A percentile compares a stretch with the other conserved stretches of the same genome.
phyloP scores from a whole-genome alignment of 2,329 filamentous ascomycete species.

The Phyllosticta ampelicida region DNA sequence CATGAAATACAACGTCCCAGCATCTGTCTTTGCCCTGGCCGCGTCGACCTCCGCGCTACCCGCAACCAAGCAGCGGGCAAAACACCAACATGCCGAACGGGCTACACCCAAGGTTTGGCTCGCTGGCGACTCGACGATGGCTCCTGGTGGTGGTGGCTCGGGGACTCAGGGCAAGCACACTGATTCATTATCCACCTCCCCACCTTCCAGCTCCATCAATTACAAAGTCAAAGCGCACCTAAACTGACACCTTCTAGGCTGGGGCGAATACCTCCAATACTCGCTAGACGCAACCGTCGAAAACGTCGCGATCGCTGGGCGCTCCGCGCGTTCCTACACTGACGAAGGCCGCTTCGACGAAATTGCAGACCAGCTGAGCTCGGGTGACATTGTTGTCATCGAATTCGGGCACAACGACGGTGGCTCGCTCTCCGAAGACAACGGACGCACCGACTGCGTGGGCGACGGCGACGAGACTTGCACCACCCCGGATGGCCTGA shows the following conservation, averaged over 20 bases:
- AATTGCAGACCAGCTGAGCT: slow-evolving; percentile 40
- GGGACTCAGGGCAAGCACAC: slow-evolving; percentile 15
- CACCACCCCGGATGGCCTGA: slow-evolving; percentile 35
- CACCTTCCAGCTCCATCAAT: not conserved
- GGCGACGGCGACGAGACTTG: slow-evolving; percentile 44
- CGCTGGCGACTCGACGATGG: slow-evolving; percentile 51
- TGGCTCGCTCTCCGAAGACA: slow-evolving; percentile 44
- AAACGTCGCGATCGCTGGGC: slow-evolving; percentile 54
- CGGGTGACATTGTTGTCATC: slow-evolving; percentile 54
- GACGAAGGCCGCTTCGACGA: slow-evolving; percentile 51
- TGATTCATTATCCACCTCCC: not conserved
- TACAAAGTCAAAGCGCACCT: not conserved
- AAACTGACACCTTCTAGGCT: slow-evolving; percentile 33
- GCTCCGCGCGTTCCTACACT: slow-evolving; percentile 54
- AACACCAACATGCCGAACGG: not conserved
- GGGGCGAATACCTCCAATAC: slow-evolving; percentile 49
- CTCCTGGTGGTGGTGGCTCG: slow-evolving; percentile 28
- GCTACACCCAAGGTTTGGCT: slow-evolving; percentile 35
- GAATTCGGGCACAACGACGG: slow-evolving; percentile 59
- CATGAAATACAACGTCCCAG: slow-evolving; percentile 7
- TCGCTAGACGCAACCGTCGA: slow-evolving; percentile 37
- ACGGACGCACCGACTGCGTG: slow-evolving; percentile 47
- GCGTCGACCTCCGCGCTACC: slow-evolving; percentile 1
- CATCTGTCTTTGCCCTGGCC: slow-evolving; percentile 5
- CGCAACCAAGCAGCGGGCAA: not conserved